Evolutionary conservation across 495 filamentous ascomycete species (phyloP).

Genomic region (Bathelium albidoporum): DNA sequence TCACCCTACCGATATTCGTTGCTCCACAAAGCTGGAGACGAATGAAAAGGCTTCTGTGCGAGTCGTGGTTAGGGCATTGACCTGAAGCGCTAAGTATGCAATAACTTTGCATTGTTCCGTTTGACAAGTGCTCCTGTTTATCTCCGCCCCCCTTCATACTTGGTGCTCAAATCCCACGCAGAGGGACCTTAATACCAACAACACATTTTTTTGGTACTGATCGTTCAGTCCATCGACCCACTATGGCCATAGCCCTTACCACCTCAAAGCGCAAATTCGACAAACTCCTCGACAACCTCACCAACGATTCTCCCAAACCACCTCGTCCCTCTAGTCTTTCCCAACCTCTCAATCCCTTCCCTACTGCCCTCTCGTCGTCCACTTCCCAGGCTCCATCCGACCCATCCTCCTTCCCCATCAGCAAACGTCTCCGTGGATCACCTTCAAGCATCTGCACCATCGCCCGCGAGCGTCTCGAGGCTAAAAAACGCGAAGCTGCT

Average conservation of each 20-base stretch:
- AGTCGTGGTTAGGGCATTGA: no score
- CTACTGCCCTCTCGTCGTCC: slow-evolving; percentile 11
- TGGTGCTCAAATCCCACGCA: no score
- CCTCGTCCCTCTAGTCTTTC: slow-evolving; percentile 13
- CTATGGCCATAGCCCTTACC: slow-evolving; percentile 25
- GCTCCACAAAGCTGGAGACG: no score
- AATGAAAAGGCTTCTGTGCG: no score
- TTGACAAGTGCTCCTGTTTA: no score
- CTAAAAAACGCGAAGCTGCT: neutral
- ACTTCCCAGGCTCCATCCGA: neutral
- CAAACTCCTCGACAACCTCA: slow-evolving; percentile 31
- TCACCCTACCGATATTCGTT: no score
- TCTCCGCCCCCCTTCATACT: no score
- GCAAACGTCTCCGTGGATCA: neutral
- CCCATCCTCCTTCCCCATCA: neutral
- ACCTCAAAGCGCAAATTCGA: slow-evolving; percentile 35
- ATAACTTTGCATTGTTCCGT: no score
- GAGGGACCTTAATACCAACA: no score
- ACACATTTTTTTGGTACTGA: no score
- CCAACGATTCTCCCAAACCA: slow-evolving; percentile 18
- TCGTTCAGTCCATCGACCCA: neutral
- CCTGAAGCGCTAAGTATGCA: no score
- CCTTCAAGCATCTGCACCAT: neutral
- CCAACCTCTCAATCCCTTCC: slow-evolving; percentile 9
- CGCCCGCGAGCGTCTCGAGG: slow-evolving; percentile 5